Conservation (phyloP, 768 basidiomycete genomes). For the Phaffia tasmanica region DNA sequence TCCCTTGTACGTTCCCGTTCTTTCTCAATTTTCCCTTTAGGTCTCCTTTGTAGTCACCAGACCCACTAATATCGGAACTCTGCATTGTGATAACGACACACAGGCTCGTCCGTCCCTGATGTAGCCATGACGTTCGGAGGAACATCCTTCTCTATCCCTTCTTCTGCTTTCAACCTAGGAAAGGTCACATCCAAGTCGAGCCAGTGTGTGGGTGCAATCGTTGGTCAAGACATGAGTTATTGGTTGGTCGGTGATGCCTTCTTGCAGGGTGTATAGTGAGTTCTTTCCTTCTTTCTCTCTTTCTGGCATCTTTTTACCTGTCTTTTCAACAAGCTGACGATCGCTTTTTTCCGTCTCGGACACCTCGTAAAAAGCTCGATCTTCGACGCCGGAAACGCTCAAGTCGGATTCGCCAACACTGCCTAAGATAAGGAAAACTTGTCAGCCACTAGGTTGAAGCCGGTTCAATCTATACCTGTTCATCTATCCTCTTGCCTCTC, state of each 20-base stretch:
- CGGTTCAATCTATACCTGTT: no score
- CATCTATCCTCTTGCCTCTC: no score
- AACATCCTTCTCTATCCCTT: slow-evolving; percentile 7
- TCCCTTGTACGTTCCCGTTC: neutral
- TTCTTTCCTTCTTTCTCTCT: neutral
- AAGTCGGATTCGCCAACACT: slow-evolving; percentile 9
- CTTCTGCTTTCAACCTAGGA: slow-evolving; percentile 6
- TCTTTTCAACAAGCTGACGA: neutral
- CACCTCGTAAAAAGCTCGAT: neutral
- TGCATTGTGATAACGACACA: no score
- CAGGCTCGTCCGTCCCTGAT: neutral
- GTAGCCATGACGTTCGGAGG: slow-evolving; percentile 11
- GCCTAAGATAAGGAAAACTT: no score
- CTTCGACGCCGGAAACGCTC: slow-evolving; percentile 1
- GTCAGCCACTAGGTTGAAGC: no score
- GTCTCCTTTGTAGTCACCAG: no score
- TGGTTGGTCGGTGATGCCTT: slow-evolving; percentile 7
- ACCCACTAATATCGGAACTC: no score
- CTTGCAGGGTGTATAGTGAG: neutral
- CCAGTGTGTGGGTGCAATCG: slow-evolving; percentile 8
- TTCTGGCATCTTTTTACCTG: neutral
- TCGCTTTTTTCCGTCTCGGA: slow-evolving; percentile 1
- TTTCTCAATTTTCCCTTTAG: no score
- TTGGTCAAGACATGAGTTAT: slow-evolving; percentile 1
- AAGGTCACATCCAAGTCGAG: neutral